These are phyloP conservation scores for Letharia columbiana DNA, from an alignment of 495 filamentous ascomycete species.

Conservation along the genomic window DNA sequence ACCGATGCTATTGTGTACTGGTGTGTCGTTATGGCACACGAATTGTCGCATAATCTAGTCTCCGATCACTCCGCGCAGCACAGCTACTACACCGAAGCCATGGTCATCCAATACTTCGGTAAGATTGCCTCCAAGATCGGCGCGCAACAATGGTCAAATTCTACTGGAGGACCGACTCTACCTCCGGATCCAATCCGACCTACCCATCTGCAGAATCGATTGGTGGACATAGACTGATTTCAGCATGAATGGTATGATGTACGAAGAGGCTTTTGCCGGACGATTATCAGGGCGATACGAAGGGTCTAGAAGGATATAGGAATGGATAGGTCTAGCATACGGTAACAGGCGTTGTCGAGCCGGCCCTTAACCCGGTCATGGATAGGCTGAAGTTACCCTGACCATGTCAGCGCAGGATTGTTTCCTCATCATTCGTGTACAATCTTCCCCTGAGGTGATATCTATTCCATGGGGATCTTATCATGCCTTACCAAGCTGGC, in stretches of 20 bases:
- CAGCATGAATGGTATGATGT: slow-evolving; percentile 2
- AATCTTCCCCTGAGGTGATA: not conserved
- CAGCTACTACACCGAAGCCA: slow-evolving; percentile 65
- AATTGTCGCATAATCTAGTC: slow-evolving; percentile 90
- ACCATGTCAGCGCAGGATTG: not conserved
- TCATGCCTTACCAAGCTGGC: too few species aligned
- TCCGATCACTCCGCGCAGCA: slow-evolving; percentile 71
- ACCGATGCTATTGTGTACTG: slow-evolving; percentile 72
- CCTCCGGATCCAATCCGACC: slow-evolving; percentile 12
- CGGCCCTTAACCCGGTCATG: not conserved
- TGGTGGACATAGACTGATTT: slow-evolving; percentile 5
- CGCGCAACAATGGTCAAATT: slow-evolving; percentile 1
- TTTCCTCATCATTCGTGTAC: not conserved
- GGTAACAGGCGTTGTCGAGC: not conserved
- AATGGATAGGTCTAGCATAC: not conserved
- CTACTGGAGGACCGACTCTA: not conserved
- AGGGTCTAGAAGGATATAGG: not conserved
- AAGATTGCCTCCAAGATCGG: slow-evolving; percentile 39
- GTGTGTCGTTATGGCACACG: slow-evolving; percentile 87
- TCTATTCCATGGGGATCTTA: not conserved
- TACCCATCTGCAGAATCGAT: not conserved
- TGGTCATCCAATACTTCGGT: slow-evolving; percentile 47
- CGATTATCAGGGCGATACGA: not conserved
- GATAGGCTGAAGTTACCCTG: not conserved
- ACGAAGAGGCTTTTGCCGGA: not conserved